These are phyloP conservation scores for Scutellaria barbata DNA, from an alignment of 257 asterid species.

Conservation along the genomic window DNA sequence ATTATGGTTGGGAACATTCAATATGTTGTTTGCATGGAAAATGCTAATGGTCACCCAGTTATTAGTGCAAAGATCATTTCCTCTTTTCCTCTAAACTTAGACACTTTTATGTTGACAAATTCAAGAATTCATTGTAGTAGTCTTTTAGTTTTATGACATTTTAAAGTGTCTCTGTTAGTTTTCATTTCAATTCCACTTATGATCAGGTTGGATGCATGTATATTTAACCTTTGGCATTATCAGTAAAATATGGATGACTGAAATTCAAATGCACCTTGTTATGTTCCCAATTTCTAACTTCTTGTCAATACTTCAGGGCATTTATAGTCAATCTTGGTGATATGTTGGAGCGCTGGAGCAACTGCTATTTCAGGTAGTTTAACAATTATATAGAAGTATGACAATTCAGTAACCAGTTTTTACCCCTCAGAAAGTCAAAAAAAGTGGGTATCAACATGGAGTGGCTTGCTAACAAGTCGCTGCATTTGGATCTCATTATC, in stretches of 20 bases:
- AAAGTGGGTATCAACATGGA: neutral
- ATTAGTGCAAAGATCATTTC: neutral
- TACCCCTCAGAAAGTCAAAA: too few relatives aligned
- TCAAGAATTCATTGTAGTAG: neutral
- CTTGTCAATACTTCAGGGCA: slow-evolving; percentile 59
- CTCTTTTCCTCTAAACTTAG: neutral
- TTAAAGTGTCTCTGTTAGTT: neutral
- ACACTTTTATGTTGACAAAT: neutral
- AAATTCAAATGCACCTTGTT: slow-evolving; percentile 15
- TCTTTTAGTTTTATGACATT: slow-evolving; percentile 4
- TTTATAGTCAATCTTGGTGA: slow-evolving; percentile 91
- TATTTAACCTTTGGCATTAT: neutral
- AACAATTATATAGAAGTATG: slow-evolving; percentile 2
- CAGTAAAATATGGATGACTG: neutral
- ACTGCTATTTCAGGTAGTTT: slow-evolving; percentile 71
- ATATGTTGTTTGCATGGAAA: neutral
- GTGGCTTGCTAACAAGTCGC: too few relatives aligned
- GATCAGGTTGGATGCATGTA: neutral
- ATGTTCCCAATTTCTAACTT: slow-evolving; percentile 8
- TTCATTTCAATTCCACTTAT: neutral
- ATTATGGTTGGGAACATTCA: slow-evolving; percentile 3
- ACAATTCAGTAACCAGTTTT: neutral
- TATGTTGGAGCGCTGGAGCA: slow-evolving; percentile 94
- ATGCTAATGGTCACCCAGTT: neutral
- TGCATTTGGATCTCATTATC: slow-evolving; percentile 15